These are phyloP conservation scores for Spathaspora sp. DNA, from an alignment of 1,139 yeast species.

Conservation along the genomic window DNA sequence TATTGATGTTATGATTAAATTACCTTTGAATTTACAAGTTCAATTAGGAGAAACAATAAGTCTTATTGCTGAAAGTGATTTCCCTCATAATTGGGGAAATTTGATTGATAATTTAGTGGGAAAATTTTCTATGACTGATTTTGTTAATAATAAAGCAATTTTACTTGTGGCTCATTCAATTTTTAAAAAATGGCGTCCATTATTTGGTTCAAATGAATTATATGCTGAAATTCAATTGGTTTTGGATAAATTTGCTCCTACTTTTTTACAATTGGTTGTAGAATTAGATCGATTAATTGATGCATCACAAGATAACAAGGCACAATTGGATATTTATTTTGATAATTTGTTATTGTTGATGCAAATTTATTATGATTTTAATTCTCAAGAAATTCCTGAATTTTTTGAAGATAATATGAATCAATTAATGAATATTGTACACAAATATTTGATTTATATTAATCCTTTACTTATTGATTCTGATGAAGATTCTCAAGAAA, in stretches of 20 bases:
- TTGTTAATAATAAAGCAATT: slow-evolving; percentile 80
- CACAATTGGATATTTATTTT: slow-evolving; percentile 54
- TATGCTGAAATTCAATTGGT: slow-evolving; percentile 87
- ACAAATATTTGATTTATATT: slow-evolving; percentile 69
- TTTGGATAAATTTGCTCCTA: slow-evolving; percentile 78
- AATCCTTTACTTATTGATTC: slow-evolving; percentile 53
- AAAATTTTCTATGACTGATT: slow-evolving; percentile 62
- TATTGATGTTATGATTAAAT: slow-evolving; percentile 74
- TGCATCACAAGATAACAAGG: slow-evolving; percentile 34
- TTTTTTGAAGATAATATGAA: slow-evolving; percentile 90
- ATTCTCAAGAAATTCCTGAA: slow-evolving; percentile 97
- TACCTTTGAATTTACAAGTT: slow-evolving; percentile 73
- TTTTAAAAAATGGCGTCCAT: slow-evolving; percentile 94
- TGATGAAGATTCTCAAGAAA: slow-evolving; percentile 65
- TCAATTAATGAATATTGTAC: slow-evolving; percentile 76
- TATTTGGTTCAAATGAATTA: slow-evolving; percentile 86
- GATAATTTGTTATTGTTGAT: slow-evolving; percentile 71
- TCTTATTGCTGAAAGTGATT: slow-evolving; percentile 92
- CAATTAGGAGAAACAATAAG: slow-evolving; percentile 95
- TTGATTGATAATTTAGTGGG: slow-evolving; percentile 74
- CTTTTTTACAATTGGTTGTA: slow-evolving; percentile 68
- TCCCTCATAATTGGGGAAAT: slow-evolving; percentile 85
- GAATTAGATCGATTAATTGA: slow-evolving; percentile 68
- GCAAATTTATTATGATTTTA: slow-evolving; percentile 87
- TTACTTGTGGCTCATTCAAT: slow-evolving; percentile 92